Base-by-base conservation (phyloP, 257 asterid species). In the Leonotis leonurus region DNA sequence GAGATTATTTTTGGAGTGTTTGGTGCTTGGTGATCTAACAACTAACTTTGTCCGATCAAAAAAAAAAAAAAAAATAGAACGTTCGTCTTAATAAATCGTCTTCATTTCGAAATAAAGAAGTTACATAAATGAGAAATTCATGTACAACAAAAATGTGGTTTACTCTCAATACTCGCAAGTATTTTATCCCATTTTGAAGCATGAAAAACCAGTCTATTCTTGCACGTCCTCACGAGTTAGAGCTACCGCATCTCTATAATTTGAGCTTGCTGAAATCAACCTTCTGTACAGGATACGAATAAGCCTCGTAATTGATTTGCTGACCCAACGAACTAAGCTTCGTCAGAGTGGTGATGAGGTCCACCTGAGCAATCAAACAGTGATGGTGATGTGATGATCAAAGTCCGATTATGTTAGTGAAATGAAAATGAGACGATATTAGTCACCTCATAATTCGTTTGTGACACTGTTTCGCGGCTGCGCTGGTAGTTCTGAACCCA, bases 401-500 rank as follows among this genome's bases (percentile, higher is more conserved):
- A 44, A 10, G 14, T 21, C 36, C 13, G 49, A 22, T 24, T 5
- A 20, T 41, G 20, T 4, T 14, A 43, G 49, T 17, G 10, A 43
- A 14, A 14, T 17, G n/a, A 43, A 43, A 43, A 12, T 0, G 3
- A 2, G 49, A 13, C 3, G 37, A 32, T 32, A 7, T 32, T 24
- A 68, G 70, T 72, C 46, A 77, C 98, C 96, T 89, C 91, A 44
- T 92, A 89, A 76, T 89, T 95, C 20, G 97, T 92, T 70, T 83
- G 89, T 30, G 99, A 92, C 1, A 89, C 96, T 1, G 97, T 89
- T 75, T 92, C 99, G 51, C 96, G 86, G 74, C 99, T 92, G 25
- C 95, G 86, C 68, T 89, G 97, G 84, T 92, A 92, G 73, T 92
- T 92, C 76, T 85, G 86, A 75, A 92, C 79, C 99, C 97, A 92